Percentiles rank a stretch among this genome's conserved stretches.
Conservation (phyloP, 805 yeast species). For the Saccharomycopsis malanga region DNA sequence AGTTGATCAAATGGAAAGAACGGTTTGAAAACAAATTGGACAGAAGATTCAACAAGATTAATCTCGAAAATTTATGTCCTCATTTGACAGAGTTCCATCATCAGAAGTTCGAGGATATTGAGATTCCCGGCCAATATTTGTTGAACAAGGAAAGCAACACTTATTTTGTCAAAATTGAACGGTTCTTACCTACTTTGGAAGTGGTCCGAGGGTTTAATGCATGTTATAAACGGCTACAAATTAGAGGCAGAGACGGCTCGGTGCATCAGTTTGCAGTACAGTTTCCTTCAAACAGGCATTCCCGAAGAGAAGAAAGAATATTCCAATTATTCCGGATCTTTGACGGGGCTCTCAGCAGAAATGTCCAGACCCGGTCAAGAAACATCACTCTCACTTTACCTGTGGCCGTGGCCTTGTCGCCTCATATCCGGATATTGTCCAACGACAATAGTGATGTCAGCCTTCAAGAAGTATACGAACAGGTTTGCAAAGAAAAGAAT, state of each 20-base stretch:
- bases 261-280: slow-evolving; percentile 92
- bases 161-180: slow-evolving; percentile 89
- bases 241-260: slow-evolving; percentile 91
- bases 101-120: slow-evolving; percentile 95
- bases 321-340: slow-evolving; percentile 87
- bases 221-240: slow-evolving; percentile 80
- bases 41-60: slow-evolving; percentile 69
- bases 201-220: slow-evolving; percentile 84
- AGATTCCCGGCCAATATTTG: slow-evolving; percentile 93
- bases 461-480: slow-evolving; percentile 81
- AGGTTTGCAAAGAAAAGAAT: slow-evolving; percentile 65
- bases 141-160: slow-evolving; percentile 78
- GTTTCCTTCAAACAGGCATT: slow-evolving; percentile 95
- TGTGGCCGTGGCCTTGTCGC: slow-evolving; percentile 86
- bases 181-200: slow-evolving; percentile 85
- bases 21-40: slow-evolving; percentile 88
- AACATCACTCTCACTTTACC: slow-evolving; percentile 82
- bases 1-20: slow-evolving; percentile 87
- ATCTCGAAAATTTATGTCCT: slow-evolving; percentile 86
- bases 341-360: slow-evolving; percentile 69
- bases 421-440: slow-evolving; percentile 83
- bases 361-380: slow-evolving; percentile 84
- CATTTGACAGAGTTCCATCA: slow-evolving; percentile 96
- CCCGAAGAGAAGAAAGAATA: slow-evolving; percentile 92
- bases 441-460: slow-evolving; percentile 74